phyloP scores from a whole-genome alignment of 2,329 filamentous ascomycete species.

The Tolypocladium nubicola region DNA sequence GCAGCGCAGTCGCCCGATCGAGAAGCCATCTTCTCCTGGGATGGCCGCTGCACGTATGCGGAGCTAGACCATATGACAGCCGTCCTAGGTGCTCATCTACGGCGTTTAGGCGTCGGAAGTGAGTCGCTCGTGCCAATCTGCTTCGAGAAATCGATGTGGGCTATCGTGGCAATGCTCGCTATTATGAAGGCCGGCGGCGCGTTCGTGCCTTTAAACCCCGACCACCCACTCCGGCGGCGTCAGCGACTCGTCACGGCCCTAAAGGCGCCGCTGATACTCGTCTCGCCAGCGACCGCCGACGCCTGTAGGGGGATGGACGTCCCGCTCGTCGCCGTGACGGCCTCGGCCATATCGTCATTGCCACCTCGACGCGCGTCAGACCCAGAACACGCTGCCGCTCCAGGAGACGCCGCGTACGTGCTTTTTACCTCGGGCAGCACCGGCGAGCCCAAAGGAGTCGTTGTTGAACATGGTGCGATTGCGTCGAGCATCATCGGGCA shows the following conservation, averaged over 20 bases:
- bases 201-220: not conserved
- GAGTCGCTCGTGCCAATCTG: not conserved
- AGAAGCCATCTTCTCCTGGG: not conserved
- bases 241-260: too few species aligned
- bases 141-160: not conserved
- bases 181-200: conserved; percentile 6
- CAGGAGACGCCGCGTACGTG: too few species aligned
- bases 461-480: conserved; percentile 36
- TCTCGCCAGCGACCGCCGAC: too few species aligned
- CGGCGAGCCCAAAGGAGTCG: not conserved
- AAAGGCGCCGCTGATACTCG: too few species aligned
- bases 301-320: too few species aligned
- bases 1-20: too few species aligned
- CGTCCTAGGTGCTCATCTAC: not conserved
- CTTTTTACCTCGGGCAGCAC: too few species aligned
- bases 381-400: too few species aligned
- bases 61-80: not conserved
- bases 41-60: not conserved
- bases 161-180: not conserved
- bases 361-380: too few species aligned
- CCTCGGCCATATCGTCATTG: too few species aligned
- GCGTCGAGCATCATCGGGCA: conserved; percentile 39
- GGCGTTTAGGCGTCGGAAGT: not conserved
- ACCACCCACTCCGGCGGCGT: not conserved
- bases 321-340: too few species aligned